Percentiles rank a stretch among this genome's conserved stretches.
These are phyloP conservation scores for Tulasnella sp. DNA, from an alignment of 768 basidiomycete species.

Conservation along the genomic window DNA sequence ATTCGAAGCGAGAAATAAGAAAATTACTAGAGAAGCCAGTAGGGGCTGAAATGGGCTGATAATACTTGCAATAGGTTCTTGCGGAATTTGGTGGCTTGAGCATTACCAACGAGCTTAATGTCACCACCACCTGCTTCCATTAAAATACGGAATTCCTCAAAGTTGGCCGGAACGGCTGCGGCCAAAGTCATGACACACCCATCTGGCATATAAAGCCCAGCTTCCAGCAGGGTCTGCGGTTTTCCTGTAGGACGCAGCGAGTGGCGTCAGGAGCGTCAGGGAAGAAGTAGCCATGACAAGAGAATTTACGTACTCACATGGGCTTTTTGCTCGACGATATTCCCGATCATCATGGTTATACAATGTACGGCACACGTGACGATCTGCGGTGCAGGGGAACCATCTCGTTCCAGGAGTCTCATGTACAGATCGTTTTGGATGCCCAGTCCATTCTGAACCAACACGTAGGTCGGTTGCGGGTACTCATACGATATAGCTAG, in stretches of 20 bases:
- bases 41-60: too few species aligned
- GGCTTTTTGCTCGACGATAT: not conserved
- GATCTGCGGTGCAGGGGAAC: not conserved
- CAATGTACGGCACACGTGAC: not conserved
- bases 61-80: conserved; percentile 53
- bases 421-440: conserved; percentile 57
- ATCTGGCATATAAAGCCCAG: not conserved
- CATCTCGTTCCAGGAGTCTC: conserved; percentile 34
- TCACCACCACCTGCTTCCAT: conserved; percentile 40
- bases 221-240: not conserved
- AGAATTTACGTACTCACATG: not conserved
- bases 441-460: conserved; percentile 62
- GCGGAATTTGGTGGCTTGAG: conserved; percentile 48
- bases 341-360: not conserved
- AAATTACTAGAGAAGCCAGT: too few species aligned
- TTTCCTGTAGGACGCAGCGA: too few species aligned
- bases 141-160: conserved; percentile 29
- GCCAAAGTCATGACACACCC: not conserved
- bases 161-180: not conserved
- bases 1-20: too few species aligned
- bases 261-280: not conserved
- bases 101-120: conserved; percentile 41
- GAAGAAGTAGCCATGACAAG: too few species aligned
- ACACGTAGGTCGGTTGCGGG: conserved; percentile 46
- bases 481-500: conserved; percentile 36